These are phyloP conservation scores for Teunomyces lycoperdinae DNA, from an alignment of 805 yeast genomes.

Conservation along the genomic window DNA sequence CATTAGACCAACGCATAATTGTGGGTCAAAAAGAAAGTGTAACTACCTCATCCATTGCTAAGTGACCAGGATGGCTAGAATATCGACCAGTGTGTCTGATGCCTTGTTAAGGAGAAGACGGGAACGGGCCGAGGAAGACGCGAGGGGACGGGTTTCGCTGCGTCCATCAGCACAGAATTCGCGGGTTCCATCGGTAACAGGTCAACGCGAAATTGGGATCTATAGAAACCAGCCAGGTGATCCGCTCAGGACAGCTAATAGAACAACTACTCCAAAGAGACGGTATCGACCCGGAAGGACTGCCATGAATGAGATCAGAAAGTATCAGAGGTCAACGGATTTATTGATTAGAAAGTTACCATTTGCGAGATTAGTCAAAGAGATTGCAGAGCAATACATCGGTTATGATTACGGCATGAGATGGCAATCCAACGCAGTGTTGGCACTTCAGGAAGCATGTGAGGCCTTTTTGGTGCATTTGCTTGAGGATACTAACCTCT, in stretches of 20 bases:
- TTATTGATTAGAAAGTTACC: constrained; percentile 69
- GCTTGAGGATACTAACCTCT: constrained; percentile 71
- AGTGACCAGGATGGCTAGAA: constrained; percentile 1
- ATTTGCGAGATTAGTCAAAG: constrained; percentile 73
- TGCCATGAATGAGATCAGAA: constrained; percentile 67
- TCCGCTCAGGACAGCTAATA: constrained; percentile 27
- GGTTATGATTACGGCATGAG: constrained; percentile 56
- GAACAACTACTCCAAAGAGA: constrained; percentile 24
- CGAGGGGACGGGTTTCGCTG: neutral
- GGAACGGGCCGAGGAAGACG: neutral
- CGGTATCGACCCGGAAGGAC: constrained; percentile 61
- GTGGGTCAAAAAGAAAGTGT: neutral
- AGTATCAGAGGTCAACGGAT: constrained; percentile 66
- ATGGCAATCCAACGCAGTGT: constrained; percentile 77
- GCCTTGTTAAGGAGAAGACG: neutral
- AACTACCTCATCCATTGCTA: neutral
- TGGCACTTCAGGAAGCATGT: constrained; percentile 79
- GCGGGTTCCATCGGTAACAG: neutral
- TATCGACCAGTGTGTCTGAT: constrained; percentile 1
- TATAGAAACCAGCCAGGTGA: constrained; percentile 55
- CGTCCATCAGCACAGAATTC: constrained; percentile 1
- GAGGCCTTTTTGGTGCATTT: constrained; percentile 74
- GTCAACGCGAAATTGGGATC: constrained; percentile 30
- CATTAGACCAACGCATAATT: neutral
- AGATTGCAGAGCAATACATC: constrained; percentile 60